Evolutionary conservation across 2,329 filamentous ascomycete species (phyloP).

Genomic region (Pseudogymnoascus sp.): DNA sequence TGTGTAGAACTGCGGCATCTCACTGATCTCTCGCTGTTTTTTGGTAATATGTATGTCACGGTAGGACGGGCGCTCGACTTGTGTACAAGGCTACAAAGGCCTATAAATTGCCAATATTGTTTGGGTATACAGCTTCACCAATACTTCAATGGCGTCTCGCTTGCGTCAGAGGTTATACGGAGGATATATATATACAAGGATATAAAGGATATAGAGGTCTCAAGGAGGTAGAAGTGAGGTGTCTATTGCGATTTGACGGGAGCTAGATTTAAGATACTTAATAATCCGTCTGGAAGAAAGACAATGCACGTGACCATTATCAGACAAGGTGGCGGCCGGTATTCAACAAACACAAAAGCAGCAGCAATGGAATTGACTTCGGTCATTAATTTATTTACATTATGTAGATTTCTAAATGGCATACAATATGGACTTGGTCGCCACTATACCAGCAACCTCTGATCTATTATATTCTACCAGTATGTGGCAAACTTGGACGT

Average conservation of each 20-base stretch:
- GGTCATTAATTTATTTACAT: neutral
- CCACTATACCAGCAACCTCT: neutral
- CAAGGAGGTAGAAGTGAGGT: neutral
- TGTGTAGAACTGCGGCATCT: neutral
- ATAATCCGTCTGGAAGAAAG: neutral
- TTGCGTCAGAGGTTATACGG: neutral
- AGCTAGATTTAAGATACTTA: neutral
- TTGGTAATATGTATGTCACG: neutral
- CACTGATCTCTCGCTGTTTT: neutral
- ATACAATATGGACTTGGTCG: neutral
- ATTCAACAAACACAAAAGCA: neutral
- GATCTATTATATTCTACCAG: slow-evolving; percentile 17
- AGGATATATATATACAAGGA: neutral
- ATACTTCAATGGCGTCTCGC: neutral
- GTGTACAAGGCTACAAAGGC: neutral
- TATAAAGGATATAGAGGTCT: neutral
- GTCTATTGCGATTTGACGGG: neutral
- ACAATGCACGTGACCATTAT: neutral
- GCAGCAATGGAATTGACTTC: neutral
- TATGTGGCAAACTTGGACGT: slow-evolving; percentile 28
- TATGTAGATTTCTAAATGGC: neutral
- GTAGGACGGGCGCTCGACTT: neutral
- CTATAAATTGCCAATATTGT: slow-evolving; percentile 1
- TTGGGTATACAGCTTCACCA: neutral
- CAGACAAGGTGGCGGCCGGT: neutral